Percentiles rank a stretch among this genome's conserved stretches.
These are phyloP conservation scores for Wallacemonas sp. DNA, from an alignment of 208 protist species.

Conservation along the genomic window DNA sequence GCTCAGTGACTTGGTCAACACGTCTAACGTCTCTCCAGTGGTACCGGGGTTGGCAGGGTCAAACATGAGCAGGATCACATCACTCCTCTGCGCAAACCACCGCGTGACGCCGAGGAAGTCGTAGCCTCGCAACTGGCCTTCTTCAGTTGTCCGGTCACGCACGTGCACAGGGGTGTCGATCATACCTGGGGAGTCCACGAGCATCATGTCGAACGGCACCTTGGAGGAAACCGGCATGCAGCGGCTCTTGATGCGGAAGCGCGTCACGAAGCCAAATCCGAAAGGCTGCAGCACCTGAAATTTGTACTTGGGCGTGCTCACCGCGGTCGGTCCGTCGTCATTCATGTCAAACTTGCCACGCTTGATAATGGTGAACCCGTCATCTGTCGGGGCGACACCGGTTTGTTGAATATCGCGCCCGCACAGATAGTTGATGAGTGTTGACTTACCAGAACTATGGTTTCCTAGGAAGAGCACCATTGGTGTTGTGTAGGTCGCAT, in stretches of 20 bases:
- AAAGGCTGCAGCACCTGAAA: slow-evolving; percentile 79
- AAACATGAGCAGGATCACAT: slow-evolving; percentile 92
- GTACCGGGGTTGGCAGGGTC: slow-evolving; percentile 87
- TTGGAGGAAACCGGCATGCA: slow-evolving; percentile 34
- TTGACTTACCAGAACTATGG: slow-evolving; percentile 91
- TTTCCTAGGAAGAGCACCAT: slow-evolving; percentile 92
- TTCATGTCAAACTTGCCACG: slow-evolving; percentile 59
- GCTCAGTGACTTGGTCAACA: slow-evolving; percentile 82
- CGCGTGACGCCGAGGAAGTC: slow-evolving; percentile 81
- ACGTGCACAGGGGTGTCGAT: slow-evolving; percentile 83
- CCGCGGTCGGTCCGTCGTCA: slow-evolving; percentile 73
- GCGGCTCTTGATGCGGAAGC: slow-evolving; percentile 80
- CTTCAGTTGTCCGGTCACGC: slow-evolving; percentile 25
- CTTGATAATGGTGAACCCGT: slow-evolving; percentile 88
- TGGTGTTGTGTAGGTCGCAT: slow-evolving; percentile 37
- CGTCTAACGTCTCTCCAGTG: slow-evolving; percentile 92
- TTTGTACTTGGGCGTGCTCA: slow-evolving; percentile 71
- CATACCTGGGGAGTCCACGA: slow-evolving; percentile 92
- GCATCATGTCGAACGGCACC: slow-evolving; percentile 67
- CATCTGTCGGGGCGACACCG: slow-evolving; percentile 89
- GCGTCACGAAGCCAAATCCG: slow-evolving; percentile 72
- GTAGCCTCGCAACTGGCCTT: slow-evolving; percentile 78
- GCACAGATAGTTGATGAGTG: slow-evolving; percentile 88
- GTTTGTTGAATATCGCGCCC: slow-evolving; percentile 79
- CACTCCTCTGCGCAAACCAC: slow-evolving; percentile 89